Conservation (phyloP, 208 protist genomes). For the Herpetomonas samuelpessoai region DNA sequence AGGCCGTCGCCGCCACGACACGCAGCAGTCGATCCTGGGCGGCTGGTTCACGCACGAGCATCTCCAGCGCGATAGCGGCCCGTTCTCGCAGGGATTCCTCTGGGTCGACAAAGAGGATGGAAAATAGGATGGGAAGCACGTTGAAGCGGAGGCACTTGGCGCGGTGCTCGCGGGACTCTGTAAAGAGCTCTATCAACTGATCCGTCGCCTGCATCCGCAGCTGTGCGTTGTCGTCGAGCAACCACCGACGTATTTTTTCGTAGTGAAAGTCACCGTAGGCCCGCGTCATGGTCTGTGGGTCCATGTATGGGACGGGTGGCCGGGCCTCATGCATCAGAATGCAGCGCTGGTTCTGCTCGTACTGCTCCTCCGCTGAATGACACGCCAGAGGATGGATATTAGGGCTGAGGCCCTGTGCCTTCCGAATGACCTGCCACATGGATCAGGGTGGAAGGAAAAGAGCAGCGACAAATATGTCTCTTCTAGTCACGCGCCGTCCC, state of each 20-base stretch:
- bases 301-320: conserved; percentile 45
- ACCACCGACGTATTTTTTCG: conserved; percentile 69
- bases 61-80: conserved; percentile 52
- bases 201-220: conserved; percentile 63
- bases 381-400: conserved; percentile 17
- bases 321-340: conserved; percentile 76
- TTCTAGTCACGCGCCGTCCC: neutral
- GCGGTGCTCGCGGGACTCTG: conserved; percentile 62
- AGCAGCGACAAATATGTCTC: no score
- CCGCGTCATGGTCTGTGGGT: conserved; percentile 60
- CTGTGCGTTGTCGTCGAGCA: conserved; percentile 46
- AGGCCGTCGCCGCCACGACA: conserved; percentile 16
- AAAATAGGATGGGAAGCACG: conserved; percentile 56
- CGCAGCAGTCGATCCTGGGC: conserved; percentile 46
- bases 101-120: conserved; percentile 53
- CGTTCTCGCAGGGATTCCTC: conserved; percentile 56
- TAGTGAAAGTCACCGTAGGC: conserved; percentile 64
- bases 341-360: conserved; percentile 53
- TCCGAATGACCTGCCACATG: conserved; percentile 82
- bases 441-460: conserved; percentile 9
- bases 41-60: conserved; percentile 49
- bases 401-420: conserved; percentile 40
- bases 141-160: conserved; percentile 47
- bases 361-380: conserved; percentile 14
- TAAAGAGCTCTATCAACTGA: conserved; percentile 67